A percentile compares a stretch with the other conserved stretches of the same genome.
Conservation (phyloP, 768 basidiomycete species). For the Termitomyces sp. region DNA sequence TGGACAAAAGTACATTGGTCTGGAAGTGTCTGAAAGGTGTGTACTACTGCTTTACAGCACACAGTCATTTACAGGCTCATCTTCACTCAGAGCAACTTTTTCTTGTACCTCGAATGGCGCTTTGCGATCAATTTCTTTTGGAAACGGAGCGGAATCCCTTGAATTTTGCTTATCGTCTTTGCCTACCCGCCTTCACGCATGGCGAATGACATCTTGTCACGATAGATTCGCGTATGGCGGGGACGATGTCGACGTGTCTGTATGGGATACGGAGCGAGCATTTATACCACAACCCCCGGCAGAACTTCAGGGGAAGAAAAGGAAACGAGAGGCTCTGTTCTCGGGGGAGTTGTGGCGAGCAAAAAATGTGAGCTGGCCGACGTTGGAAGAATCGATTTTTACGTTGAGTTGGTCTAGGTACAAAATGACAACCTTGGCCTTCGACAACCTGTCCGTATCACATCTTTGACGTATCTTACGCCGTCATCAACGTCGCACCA, state of each 20-base stretch:
- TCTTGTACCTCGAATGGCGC: constrained; percentile 79
- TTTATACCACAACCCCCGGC: constrained; percentile 31
- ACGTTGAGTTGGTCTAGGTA: constrained; percentile 31
- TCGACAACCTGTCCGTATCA: constrained; percentile 75
- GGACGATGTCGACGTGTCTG: constrained; percentile 78
- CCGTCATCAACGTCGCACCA: constrained; percentile 36
- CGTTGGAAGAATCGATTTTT: neutral
- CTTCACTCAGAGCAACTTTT: constrained; percentile 38
- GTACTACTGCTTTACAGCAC: constrained; percentile 10
- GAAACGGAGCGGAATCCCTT: constrained; percentile 16
- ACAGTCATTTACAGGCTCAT: neutral
- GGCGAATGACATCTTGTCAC: constrained; percentile 50
- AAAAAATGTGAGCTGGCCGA: constrained; percentile 58
- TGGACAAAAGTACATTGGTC: constrained; percentile 56
- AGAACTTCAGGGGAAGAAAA: constrained; percentile 36
- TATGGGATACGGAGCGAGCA: constrained; percentile 67
- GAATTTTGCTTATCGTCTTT: constrained; percentile 35
- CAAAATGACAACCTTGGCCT: constrained; percentile 72
- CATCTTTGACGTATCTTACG: constrained; percentile 56
- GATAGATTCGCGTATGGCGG: constrained; percentile 76
- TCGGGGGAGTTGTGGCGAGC: constrained; percentile 81
- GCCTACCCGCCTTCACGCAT: constrained; percentile 65
- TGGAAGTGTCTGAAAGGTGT: constrained; percentile 47
- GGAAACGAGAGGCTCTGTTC: constrained; percentile 58
- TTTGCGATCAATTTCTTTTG: constrained; percentile 42